Percentiles rank a stretch among this genome's conserved stretches.
phyloP scores from a whole-genome alignment of 2,329 filamentous ascomycete species.

The Colletotrichum caudatum region DNA sequence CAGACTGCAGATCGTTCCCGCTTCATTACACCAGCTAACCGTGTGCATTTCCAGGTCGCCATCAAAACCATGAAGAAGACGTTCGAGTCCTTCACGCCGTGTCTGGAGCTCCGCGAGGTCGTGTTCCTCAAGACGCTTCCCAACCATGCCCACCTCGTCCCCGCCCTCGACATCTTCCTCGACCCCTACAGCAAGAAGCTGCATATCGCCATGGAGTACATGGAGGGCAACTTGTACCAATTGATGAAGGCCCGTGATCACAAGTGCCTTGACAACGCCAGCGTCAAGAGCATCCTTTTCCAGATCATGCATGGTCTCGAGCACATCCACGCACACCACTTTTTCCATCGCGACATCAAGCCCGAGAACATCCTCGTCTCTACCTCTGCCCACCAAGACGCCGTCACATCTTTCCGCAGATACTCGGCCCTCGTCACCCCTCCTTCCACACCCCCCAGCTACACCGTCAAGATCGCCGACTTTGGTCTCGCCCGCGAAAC shows the following conservation, averaged over 20 bases:
- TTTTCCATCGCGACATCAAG: constrained; percentile 99
- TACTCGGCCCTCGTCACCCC: constrained; percentile 96
- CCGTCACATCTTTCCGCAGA: constrained; percentile 82
- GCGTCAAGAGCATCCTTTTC: constrained; percentile 97
- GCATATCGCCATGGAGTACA: constrained; percentile 99
- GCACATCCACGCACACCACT: constrained; percentile 96
- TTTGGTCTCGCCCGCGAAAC: constrained; percentile 98
- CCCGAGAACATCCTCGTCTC: constrained; percentile 98
- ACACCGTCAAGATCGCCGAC: constrained; percentile 98
- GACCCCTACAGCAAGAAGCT: constrained; percentile 96
- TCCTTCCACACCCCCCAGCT: constrained; percentile 91
- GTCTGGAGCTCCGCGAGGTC: constrained; percentile 93
- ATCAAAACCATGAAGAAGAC: constrained; percentile 99
- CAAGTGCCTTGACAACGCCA: constrained; percentile 88
- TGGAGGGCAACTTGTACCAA: constrained; percentile 99
- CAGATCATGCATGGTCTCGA: constrained; percentile 97
- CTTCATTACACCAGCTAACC: constrained; percentile 24
- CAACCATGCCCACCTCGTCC: constrained; percentile 91
- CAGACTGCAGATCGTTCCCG: constrained; percentile 13
- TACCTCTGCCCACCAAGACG: constrained; percentile 85
- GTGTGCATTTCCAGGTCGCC: constrained; percentile 74
- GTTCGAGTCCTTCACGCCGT: constrained; percentile 91
- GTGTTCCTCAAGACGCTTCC: constrained; percentile 95
- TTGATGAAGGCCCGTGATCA: constrained; percentile 98
- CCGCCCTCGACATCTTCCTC: constrained; percentile 96